Evolutionary conservation across 257 asterid species (phyloP), one percentile per base, ranked within the genome.

Genomic region (Rauvolfia tetraphylla): DNA sequence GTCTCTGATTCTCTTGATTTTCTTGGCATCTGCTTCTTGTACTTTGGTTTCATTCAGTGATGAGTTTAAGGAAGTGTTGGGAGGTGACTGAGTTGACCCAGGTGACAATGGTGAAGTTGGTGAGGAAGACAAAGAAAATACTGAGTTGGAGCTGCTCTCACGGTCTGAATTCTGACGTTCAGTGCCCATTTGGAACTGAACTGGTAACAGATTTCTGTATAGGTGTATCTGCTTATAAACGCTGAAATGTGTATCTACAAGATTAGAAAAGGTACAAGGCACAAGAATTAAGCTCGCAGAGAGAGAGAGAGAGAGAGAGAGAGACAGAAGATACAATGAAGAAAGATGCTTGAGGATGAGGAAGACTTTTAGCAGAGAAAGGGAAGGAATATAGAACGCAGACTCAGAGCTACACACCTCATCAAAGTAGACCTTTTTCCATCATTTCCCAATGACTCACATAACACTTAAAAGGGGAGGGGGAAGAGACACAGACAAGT

Each of bases 1-100:
- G 22, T 81, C 88, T 3, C 95, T 83, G 2, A 82, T 76, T 49
- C 95, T 76, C 87, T 87, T 92, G 39, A 33, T 33, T 27, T 85
- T 87, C 82, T 80, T 86, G 39, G 42, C 22, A 6, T 83, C 82
- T 79, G 76, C 53, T 62, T 53, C 69, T 6, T 18, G 3, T 7
- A 18, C 46, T 49, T 59, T 69, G 59, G 65, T 59, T 27, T 22
- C 48, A 41, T 44, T 20, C 0, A 0, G 75, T 0, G 73, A 18
- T 61, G 68, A 48, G 25, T 59, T 76, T 9, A 46, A 29, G 59
- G 49, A 36, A 18, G 22, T 27, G 25, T 67, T 68, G n/a, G 15
- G 17, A 33, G 38, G 71, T 2, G 61, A 51, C 12, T 66, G 48
- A 38, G 71, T 23, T 12, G 73, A 27, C 1, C 78, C 20, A 15